Conservation (phyloP, 441 rosid species). For the Pelargonium citronellum region DNA sequence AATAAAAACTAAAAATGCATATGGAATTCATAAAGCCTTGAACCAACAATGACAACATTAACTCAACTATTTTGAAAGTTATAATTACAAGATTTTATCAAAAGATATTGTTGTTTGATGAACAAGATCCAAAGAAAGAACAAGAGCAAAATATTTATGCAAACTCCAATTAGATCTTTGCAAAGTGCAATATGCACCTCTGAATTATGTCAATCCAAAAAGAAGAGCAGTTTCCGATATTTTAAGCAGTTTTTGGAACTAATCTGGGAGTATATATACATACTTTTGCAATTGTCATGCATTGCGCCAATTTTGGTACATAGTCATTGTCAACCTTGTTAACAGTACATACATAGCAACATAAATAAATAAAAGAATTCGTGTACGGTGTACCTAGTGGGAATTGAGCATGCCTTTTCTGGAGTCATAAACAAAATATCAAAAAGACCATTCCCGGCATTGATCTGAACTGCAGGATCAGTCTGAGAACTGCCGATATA, state of each 20-base stretch:
- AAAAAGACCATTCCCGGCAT: constrained; percentile 39
- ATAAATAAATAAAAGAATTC: too few species aligned
- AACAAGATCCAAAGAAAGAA: constrained; percentile 2
- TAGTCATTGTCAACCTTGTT: too few species aligned
- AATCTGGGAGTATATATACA: too few species aligned
- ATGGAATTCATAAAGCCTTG: background rate
- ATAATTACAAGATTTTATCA: background rate
- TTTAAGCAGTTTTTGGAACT: background rate
- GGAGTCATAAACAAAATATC: constrained; percentile 42
- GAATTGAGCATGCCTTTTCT: constrained; percentile 41
- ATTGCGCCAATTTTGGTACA: too few species aligned
- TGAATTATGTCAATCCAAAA: background rate
- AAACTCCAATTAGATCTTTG: background rate
- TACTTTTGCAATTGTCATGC: too few species aligned
- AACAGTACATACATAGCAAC: too few species aligned
- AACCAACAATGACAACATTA: background rate
- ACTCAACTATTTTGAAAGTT: background rate
- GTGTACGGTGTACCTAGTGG: constrained; percentile 33
- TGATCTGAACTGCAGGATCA: constrained; percentile 32
- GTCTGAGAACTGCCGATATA: constrained; percentile 45
- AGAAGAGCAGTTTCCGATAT: background rate
- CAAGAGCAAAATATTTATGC: background rate
- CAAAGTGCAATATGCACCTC: background rate
- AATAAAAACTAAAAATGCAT: background rate
- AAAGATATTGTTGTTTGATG: background rate